Percentiles rank a stretch among this genome's conserved stretches.
phyloP scores from a whole-genome alignment of 805 yeast species.

The Barnettozyma vustinii region DNA sequence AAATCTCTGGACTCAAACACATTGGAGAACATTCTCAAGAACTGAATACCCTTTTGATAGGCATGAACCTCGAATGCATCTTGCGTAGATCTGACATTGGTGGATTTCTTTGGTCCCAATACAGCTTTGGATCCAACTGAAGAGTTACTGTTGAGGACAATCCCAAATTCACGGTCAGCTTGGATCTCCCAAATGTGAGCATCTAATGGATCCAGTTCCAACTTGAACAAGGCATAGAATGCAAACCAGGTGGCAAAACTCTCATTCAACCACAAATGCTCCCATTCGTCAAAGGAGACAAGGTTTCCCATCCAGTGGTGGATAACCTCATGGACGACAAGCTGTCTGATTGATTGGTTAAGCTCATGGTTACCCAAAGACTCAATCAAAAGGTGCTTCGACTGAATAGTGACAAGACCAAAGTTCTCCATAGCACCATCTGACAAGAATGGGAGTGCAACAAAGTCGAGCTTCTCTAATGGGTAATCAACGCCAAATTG shows the following conservation, averaged over 20 bases:
- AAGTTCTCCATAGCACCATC: constrained; percentile 84
- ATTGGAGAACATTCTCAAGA: constrained; percentile 47
- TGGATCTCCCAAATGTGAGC: constrained; percentile 30
- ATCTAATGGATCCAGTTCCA: constrained; percentile 24
- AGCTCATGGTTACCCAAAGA: constrained; percentile 23
- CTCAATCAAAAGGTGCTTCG: constrained; percentile 41
- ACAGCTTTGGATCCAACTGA: constrained; percentile 17
- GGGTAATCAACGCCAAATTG: constrained; percentile 48
- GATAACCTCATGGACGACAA: constrained; percentile 65
- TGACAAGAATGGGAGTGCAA: constrained; percentile 62
- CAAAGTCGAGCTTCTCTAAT: constrained; percentile 57
- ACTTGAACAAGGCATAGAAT: constrained; percentile 34
- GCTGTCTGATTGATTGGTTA: constrained; percentile 40
- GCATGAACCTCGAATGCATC: constrained; percentile 45
- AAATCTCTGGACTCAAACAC: constrained; percentile 31
- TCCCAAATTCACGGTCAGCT: constrained; percentile 27
- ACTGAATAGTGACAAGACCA: constrained; percentile 59
- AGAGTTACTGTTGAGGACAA: constrained; percentile 32
- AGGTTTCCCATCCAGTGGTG: constrained; percentile 80
- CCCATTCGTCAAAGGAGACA: constrained; percentile 64
- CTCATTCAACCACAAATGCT: constrained; percentile 69
- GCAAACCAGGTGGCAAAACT: constrained; percentile 75
- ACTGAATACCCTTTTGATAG: constrained; percentile 56
- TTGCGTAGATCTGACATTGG: constrained; percentile 34
- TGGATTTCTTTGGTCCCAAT: constrained; percentile 15